phyloP scores from a whole-genome alignment of 2,329 filamentous ascomycete species.

The Penicillium sp. region DNA sequence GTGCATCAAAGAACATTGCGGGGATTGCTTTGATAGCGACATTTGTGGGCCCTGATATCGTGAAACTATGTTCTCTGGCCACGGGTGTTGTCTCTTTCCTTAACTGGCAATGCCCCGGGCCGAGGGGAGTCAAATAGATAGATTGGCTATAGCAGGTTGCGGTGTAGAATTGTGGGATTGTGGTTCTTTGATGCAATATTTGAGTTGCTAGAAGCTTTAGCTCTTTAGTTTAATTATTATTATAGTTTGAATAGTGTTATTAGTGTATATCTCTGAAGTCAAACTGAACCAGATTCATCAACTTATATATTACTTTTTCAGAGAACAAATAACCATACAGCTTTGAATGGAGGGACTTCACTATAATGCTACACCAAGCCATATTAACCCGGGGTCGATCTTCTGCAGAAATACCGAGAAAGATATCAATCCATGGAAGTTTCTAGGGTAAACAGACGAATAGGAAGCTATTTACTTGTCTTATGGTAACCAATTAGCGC shows the following conservation, averaged over 20 bases:
- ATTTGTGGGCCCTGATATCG: background rate
- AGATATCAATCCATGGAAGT: background rate
- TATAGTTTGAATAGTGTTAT: background rate
- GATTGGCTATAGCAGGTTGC: background rate
- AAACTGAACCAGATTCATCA: background rate
- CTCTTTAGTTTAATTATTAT: background rate
- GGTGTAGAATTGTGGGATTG: background rate
- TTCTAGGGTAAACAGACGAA: background rate
- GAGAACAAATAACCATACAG: background rate
- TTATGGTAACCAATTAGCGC: background rate
- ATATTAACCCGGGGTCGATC: background rate
- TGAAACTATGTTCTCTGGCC: background rate
- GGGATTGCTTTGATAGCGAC: background rate
- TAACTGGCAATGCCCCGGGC: background rate
- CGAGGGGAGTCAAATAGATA: background rate
- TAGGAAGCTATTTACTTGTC: background rate
- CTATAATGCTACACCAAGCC: background rate
- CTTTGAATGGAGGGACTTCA: background rate
- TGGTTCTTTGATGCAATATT: background rate
- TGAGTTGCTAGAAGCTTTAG: background rate
- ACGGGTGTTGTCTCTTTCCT: background rate
- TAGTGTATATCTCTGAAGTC: background rate
- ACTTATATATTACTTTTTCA: too few species aligned
- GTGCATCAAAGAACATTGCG: background rate
- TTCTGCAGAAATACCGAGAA: background rate